Evolutionary conservation across 345 rosid species (phyloP), one percentile per base, ranked within the genome.

Genomic region (Syzygium aqueum): DNA sequence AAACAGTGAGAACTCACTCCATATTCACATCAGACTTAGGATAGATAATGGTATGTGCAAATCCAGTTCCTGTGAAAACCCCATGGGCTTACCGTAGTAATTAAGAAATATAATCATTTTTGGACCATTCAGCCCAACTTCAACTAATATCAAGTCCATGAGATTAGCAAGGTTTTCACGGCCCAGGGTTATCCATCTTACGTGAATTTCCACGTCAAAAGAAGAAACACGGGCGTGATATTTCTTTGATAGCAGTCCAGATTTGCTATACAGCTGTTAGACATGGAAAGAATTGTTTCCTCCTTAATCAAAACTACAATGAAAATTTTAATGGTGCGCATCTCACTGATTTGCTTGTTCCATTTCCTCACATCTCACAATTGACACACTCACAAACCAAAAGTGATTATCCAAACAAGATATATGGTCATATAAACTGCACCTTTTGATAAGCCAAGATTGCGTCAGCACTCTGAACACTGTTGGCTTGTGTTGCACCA

Each of bases 401-500:
- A 33, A 67, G 78, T 67, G 46, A 67, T 67, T 33, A 67, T 67
- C 46, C 23, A 67, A 67, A 33, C 46, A 67, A 22, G 27, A 84
- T 23, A 13, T 54, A 25, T 51, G 49, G 46, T 51, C 84, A 53
- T 30, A 30, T 15, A 85, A 49, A 65, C 65, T 83, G 59, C 91
- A 96, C 99, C 95, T 89, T 95, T 88, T 98, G 99, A 91, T 98
- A 98, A 86, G 99, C 99, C 88, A 92, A 90, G 91, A 98, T 98
- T 80, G 99, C 99, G 94, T 98, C 99, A 67, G 98, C 94, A 93
- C 99, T 95, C 91, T 96, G 99, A 88, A 96, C 96, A 90, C 99
- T 98, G 91, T 98, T 98, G 86, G 99, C 99, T 91, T 96, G 98
- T 77, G 99, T 98, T 46, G 99, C 99, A 53, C 99, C 99, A 57